Evolutionary conservation across 805 yeast genomes (phyloP).

Genomic region (Lipomyces japonicus): DNA sequence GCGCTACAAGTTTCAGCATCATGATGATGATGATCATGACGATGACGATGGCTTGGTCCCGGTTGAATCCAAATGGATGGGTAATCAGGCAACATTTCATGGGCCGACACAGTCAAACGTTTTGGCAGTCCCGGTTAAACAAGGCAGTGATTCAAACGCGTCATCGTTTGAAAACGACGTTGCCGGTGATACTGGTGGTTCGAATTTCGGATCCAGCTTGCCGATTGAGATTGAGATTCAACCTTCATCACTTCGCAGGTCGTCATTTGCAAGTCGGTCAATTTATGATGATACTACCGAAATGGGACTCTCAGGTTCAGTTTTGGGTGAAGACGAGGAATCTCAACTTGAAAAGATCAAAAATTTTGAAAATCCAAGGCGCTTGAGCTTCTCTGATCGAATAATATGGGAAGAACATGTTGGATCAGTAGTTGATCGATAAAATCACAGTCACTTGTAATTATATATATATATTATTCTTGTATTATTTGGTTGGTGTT

Average conservation of each 20-base stretch:
- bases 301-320: constrained; percentile 23
- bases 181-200: not conserved
- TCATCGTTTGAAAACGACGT: constrained; percentile 10
- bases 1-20: not conserved
- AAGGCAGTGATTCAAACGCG: constrained; percentile 1
- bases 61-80: too few relatives aligned
- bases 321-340: constrained; percentile 21
- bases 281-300: constrained; percentile 10
- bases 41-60: not conserved
- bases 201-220: constrained; percentile 17
- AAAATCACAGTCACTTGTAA: too few relatives aligned
- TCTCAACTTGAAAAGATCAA: constrained; percentile 13
- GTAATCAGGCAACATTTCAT: too few relatives aligned
- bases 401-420: constrained; percentile 27
- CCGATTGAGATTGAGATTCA: constrained; percentile 22
- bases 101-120: too few relatives aligned
- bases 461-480: too few relatives aligned
- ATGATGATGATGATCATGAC: not conserved
- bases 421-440: constrained; percentile 20
- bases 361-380: constrained; percentile 20
- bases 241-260: not conserved
- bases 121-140: too few relatives aligned
- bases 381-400: constrained; percentile 23
- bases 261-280: not conserved
- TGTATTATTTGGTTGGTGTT: too few relatives aligned